Conservation (phyloP, 192 early-diverging fungal species). For the Coemansia sp. region DNA sequence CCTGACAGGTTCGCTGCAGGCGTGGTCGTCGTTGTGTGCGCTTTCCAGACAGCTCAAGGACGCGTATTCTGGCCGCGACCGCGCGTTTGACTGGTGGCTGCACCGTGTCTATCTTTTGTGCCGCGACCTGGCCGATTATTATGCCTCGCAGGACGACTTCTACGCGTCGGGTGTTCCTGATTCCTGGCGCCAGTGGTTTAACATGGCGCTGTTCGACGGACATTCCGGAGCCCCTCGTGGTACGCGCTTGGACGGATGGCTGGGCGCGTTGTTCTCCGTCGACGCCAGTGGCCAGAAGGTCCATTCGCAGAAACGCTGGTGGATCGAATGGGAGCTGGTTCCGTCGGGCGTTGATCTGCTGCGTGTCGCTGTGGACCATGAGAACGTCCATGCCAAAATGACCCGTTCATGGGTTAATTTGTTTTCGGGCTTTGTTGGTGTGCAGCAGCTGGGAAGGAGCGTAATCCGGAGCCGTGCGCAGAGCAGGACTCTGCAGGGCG, state of each 20-base stretch:
- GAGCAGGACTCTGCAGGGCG: constrained; percentile 26
- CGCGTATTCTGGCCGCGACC: constrained; percentile 6
- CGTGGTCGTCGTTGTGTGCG: constrained; percentile 44
- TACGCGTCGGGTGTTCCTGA: constrained; percentile 3
- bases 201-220: constrained; percentile 38
- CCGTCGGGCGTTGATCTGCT: constrained; percentile 50
- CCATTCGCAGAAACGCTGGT: constrained; percentile 30
- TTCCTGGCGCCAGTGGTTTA: constrained; percentile 28
- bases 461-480: constrained; percentile 9
- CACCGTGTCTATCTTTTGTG: constrained; percentile 43
- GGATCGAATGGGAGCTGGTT: constrained; percentile 36
- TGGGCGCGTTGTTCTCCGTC: constrained; percentile 37
- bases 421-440: constrained; percentile 53
- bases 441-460: constrained; percentile 27
- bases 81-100: constrained; percentile 48
- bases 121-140: constrained; percentile 49
- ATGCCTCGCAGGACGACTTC: constrained; percentile 39
- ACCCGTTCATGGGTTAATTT: constrained; percentile 21
- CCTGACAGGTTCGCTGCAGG: constrained; percentile 33
- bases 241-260: constrained; percentile 43
- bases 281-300: constrained; percentile 20
- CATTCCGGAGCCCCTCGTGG: constrained; percentile 35
- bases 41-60: constrained; percentile 46
- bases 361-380: constrained; percentile 3
- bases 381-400: background rate